phyloP scores from a whole-genome alignment of 495 filamentous ascomycete species.

The Margaritispora aquatica region DNA sequence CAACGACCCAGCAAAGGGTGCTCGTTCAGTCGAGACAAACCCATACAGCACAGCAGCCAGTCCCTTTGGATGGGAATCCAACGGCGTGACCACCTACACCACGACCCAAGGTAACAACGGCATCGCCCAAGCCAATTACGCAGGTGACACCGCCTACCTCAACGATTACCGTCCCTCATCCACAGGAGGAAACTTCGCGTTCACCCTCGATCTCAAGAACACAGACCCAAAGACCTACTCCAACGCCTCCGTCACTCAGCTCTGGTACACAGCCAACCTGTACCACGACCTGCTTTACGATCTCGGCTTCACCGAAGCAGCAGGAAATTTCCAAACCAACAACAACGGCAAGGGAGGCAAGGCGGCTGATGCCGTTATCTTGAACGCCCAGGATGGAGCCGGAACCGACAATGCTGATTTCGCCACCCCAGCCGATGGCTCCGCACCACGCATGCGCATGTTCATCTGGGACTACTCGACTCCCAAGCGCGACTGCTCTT shows the following conservation, averaged over 20 bases:
- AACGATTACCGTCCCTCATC: background rate
- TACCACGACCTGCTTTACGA: background rate
- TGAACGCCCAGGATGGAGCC: background rate
- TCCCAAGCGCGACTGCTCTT: background rate
- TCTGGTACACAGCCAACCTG: background rate
- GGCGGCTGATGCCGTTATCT: background rate
- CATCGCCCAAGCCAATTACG: background rate
- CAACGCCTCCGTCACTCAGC: background rate
- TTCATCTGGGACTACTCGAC: background rate
- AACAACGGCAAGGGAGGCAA: background rate
- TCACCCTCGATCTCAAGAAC: background rate
- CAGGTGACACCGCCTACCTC: background rate
- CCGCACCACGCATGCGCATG: background rate
- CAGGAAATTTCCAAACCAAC: background rate
- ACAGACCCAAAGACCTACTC: background rate
- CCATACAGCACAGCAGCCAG: background rate
- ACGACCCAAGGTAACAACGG: background rate
- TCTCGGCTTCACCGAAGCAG: conserved; percentile 1
- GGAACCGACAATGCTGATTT: background rate
- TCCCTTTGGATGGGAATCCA: background rate
- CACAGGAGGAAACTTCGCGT: background rate
- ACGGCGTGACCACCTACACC: background rate
- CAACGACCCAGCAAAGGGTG: background rate
- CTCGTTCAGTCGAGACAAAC: background rate
- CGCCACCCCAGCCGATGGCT: background rate